Conservation (phyloP, 495 filamentous ascomycete genomes). For the Stereocaulon alpinum region DNA sequence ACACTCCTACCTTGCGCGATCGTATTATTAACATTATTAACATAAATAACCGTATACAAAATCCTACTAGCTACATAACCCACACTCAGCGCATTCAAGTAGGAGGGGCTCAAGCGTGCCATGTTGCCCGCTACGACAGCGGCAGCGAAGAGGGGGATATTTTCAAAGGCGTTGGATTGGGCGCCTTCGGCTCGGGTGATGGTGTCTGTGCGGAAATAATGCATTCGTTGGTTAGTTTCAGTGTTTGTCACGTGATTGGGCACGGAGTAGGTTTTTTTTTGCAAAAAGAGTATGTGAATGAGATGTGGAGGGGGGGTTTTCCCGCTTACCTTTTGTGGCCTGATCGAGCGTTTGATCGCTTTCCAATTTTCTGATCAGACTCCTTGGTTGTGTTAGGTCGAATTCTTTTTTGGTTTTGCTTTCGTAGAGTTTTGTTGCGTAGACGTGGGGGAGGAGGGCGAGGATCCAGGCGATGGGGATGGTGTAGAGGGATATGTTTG, state of each 20-base stretch:
- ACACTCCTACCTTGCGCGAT: background rate
- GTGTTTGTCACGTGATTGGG: no score
- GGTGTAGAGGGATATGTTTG: background rate
- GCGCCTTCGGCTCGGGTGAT: slow-evolving; percentile 41
- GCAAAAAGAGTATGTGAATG: background rate
- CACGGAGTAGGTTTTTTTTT: no score
- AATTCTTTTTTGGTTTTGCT: background rate
- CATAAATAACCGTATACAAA: background rate
- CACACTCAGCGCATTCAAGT: background rate
- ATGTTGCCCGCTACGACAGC: slow-evolving; percentile 41
- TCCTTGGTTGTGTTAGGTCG: background rate
- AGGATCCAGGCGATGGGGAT: slow-evolving; percentile 7
- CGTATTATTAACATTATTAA: background rate
- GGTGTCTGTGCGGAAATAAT: background rate
- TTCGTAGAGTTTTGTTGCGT: background rate
- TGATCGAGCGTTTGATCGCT: background rate
- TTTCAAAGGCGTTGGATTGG: slow-evolving; percentile 40
- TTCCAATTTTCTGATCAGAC: background rate
- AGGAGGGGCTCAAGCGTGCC: slow-evolving; percentile 24
- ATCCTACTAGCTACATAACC: background rate
- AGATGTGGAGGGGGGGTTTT: background rate
- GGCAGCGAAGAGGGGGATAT: slow-evolving; percentile 38
- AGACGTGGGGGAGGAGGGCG: slow-evolving; percentile 1
- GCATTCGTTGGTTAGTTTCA: background rate
- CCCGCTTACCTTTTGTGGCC: background rate